A percentile compares a stretch with the other conserved stretches of the same genome.
phyloP scores from a whole-genome alignment of 768 basidiomycete genomes.

The Sporobolomyces phaffii region DNA sequence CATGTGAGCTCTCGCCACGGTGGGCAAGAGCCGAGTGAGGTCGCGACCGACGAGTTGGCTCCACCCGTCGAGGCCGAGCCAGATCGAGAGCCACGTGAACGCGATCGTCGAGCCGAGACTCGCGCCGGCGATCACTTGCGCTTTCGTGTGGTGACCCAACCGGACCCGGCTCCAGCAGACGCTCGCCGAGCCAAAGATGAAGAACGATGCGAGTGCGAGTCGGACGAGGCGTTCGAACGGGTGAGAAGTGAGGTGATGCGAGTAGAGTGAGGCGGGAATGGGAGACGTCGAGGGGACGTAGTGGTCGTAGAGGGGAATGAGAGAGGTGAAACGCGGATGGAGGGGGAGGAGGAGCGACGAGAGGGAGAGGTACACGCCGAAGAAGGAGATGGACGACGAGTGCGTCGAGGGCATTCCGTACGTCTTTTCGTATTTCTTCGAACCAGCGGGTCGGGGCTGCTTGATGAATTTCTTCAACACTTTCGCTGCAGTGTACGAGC shows the following conservation, averaged over 20 bases:
- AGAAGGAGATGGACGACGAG: conserved; percentile 49
- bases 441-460: conserved; percentile 45
- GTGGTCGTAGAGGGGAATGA: conserved; percentile 33
- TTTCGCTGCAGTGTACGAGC: conserved; percentile 44
- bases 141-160: conserved; percentile 41
- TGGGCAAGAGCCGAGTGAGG: too few species aligned
- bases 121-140: conserved; percentile 41
- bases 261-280: not conserved
- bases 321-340: conserved; percentile 36
- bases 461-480: conserved; percentile 46
- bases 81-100: conserved; percentile 33
- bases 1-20: too few species aligned
- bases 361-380: conserved; percentile 47
- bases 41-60: conserved; percentile 9
- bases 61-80: conserved; percentile 35
- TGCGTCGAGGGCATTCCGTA: conserved; percentile 53
- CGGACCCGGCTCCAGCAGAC: conserved; percentile 42
- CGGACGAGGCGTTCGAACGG: conserved; percentile 16
- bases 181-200: conserved; percentile 14
- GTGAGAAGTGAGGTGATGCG: not conserved
- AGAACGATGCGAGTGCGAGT: conserved; percentile 17
- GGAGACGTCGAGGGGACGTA: not conserved
- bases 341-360: conserved; percentile 39
- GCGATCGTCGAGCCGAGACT: conserved; percentile 34
- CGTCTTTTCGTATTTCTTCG: conserved; percentile 45